Conservation (phyloP, 202 grass and related monocot species). For the Panicum virgatum region DNA sequence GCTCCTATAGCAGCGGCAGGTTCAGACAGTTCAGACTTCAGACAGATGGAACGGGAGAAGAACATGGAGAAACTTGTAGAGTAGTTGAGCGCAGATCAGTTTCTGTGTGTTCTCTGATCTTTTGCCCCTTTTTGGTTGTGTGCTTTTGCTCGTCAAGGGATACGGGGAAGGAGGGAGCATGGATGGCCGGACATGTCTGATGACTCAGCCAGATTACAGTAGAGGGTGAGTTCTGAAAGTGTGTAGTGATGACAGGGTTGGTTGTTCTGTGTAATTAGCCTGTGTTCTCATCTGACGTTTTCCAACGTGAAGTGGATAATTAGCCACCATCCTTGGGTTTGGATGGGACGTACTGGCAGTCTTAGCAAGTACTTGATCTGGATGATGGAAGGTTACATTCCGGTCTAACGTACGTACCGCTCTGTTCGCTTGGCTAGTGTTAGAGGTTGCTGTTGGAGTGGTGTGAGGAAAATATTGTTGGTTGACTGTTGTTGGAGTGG, state of each 20-base stretch:
- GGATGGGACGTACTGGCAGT: background rate
- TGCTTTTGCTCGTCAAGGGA: background rate
- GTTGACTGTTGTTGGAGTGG: no score
- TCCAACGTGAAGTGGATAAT: background rate
- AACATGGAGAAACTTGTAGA: conserved; percentile 35
- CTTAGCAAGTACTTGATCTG: no score
- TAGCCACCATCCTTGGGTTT: background rate
- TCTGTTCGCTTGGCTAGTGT: no score
- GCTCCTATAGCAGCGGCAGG: conserved; percentile 39
- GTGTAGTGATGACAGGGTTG: no score
- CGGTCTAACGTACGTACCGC: no score
- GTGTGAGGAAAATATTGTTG: no score
- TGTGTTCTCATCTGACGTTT: background rate
- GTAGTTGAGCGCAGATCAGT: conserved; percentile 14
- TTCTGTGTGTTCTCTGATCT: conserved; percentile 12
- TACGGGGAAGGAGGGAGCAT: no score
- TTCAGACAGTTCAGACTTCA: no score
- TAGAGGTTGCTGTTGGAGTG: no score
- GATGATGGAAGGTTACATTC: no score
- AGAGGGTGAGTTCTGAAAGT: background rate
- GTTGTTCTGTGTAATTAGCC: conserved; percentile 36
- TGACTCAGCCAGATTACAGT: conserved; percentile 2
- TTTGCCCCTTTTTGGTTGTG: background rate
- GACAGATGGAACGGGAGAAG: background rate
- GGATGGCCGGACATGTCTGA: background rate